These are phyloP conservation scores for Teunomyces kruisii DNA, from an alignment of 805 yeast genomes.

Conservation along the genomic window DNA sequence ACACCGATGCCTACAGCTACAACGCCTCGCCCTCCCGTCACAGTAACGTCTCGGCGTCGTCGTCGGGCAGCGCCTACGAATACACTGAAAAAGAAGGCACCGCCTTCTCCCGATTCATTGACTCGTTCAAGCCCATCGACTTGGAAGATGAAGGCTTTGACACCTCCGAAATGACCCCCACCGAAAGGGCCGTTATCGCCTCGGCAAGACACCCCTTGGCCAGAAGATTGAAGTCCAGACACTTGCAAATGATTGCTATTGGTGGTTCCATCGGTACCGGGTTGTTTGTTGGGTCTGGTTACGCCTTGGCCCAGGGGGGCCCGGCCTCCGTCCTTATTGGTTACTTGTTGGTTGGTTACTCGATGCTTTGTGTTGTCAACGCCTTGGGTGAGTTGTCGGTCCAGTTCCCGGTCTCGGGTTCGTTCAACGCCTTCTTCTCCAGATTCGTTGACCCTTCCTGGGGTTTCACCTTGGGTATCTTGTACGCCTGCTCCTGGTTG, in stretches of 20 bases:
- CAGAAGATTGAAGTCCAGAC: constrained; percentile 44
- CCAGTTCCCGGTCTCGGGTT: constrained; percentile 54
- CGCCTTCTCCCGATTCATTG: constrained; percentile 22
- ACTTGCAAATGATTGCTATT: constrained; percentile 72
- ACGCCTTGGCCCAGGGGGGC: constrained; percentile 34
- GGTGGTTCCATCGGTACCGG: constrained; percentile 89
- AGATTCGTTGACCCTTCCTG: constrained; percentile 55
- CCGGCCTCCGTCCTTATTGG: constrained; percentile 30
- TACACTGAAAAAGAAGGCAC: constrained; percentile 15
- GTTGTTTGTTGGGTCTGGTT: constrained; percentile 50
- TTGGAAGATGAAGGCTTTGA: constrained; percentile 29
- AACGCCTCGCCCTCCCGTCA: constrained; percentile 8
- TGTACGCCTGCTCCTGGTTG: constrained; percentile 40
- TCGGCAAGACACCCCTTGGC: constrained; percentile 44
- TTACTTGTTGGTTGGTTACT: constrained; percentile 21
- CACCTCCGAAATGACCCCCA: constrained; percentile 31
- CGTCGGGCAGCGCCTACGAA: constrained; percentile 9
- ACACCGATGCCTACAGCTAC: constrained; percentile 13
- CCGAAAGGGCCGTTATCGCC: constrained; percentile 40
- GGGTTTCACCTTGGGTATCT: constrained; percentile 54
- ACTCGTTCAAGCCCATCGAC: constrained; percentile 39
- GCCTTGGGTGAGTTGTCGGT: constrained; percentile 55
- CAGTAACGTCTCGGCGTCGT: constrained; percentile 5
- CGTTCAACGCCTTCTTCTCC: constrained; percentile 49
- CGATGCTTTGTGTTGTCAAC: constrained; percentile 25